A percentile compares a stretch with the other conserved stretches of the same genome.
phyloP scores from a whole-genome alignment of 768 basidiomycete genomes.

The Boletus eberwhitei region DNA sequence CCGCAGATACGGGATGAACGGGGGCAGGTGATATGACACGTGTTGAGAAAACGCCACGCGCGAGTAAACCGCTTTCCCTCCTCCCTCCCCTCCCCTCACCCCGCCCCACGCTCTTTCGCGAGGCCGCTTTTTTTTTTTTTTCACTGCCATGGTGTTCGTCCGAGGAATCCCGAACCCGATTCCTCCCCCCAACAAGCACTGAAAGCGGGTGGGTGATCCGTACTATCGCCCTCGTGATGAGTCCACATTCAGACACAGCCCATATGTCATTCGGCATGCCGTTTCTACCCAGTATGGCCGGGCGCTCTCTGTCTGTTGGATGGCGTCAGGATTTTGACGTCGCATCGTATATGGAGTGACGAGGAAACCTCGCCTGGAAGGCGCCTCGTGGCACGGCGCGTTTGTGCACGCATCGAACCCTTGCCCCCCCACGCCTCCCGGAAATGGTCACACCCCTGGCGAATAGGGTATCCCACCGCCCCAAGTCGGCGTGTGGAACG shows the following conservation, averaged over 20 bases:
- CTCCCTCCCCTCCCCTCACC: no score
- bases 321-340: neutral
- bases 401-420: neutral
- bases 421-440: neutral
- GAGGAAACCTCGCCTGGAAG: neutral
- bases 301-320: neutral
- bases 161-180: conserved; percentile 19
- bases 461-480: neutral
- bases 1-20: no score
- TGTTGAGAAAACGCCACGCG: no score
- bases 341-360: neutral
- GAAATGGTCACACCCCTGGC: neutral
- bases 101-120: neutral
- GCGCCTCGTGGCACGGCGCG: conserved; percentile 1
- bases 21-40: no score
- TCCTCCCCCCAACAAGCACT: neutral
- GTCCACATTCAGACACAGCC: no score
- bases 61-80: no score
- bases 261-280: conserved; percentile 3
- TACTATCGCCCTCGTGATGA: conserved; percentile 16
- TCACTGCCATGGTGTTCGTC: neutral
- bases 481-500: no score
- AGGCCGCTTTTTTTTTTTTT: neutral
- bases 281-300: neutral
- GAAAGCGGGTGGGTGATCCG: conserved; percentile 5